Evolutionary conservation across 441 rosid species (phyloP), one percentile per base, ranked within the genome.

Genomic region (Jatropha podagrica): DNA sequence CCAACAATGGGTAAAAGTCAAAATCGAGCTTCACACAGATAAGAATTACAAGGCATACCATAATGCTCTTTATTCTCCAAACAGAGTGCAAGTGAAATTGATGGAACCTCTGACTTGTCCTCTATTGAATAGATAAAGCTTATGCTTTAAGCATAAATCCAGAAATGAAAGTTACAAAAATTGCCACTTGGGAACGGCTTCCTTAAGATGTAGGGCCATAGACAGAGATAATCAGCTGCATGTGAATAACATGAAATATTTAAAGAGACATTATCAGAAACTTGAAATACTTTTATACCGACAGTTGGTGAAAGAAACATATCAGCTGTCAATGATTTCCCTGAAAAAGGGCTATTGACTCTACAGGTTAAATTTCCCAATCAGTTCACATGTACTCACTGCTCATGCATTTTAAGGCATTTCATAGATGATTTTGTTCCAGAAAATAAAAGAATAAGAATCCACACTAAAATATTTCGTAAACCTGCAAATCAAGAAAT

Each of bases 301-400:
- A 38, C 5, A 51, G 1, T 51, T 52, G 62, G 23, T 37, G 62
- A 52, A 69, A 32, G 18, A 69, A 68, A 49, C 18, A 11, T 52
- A 27, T 32, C 71, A 65, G 68, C 49, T 15, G 11, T 44, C 48
- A 40, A 41, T 40, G n/a, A 32, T 32, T 66, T 48, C 71, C 71
- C 27, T 52, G 17, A 48, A 68, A 40, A 26, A 59, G 20, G 11
- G 15, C 26, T 40, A 67, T 48, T 65, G 69, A 40, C 20, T 27
- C 7, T 44, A 44, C 2, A 44, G 48, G 10, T 1, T 44, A 44
- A 44, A 44, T 44, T 44, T 44, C 48, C 0, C 46, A 4, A 42
- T 42, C 6, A 18, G 23, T 38, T 15, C 37, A 60, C 40, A 27
- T 60, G 32, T 2, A 32, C 32, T 32, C 32, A 1, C 11, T 58